These are phyloP conservation scores for Coniferiporia sulphurascens DNA, from an alignment of 1,284 basidiomycete species.

Conservation along the genomic window DNA sequence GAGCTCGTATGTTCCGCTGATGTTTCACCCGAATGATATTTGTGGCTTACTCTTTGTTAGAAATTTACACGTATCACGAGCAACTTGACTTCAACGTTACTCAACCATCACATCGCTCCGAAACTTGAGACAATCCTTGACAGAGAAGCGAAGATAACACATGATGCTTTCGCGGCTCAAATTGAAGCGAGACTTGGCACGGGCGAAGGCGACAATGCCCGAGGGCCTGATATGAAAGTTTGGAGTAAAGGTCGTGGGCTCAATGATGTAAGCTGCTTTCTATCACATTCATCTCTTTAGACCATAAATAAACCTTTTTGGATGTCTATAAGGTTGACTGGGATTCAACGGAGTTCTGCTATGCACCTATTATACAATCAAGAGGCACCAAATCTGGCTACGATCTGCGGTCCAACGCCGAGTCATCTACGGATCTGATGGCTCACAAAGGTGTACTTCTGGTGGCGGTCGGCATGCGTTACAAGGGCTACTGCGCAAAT, in stretches of 20 bases:
- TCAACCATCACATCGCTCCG: constrained; percentile 81
- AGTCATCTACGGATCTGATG: constrained; percentile 80
- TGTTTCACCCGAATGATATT: constrained; percentile 13
- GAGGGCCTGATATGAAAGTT: constrained; percentile 84
- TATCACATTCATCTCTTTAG: constrained; percentile 6
- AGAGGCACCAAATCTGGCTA: constrained; percentile 78
- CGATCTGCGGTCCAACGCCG: constrained; percentile 83
- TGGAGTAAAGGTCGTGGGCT: constrained; percentile 78
- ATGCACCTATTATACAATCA: constrained; percentile 94
- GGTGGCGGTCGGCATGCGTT: constrained; percentile 85
- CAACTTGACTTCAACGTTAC: constrained; percentile 79
- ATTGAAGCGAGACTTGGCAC: constrained; percentile 86
- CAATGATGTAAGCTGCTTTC: constrained; percentile 52
- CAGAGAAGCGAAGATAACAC: constrained; percentile 84
- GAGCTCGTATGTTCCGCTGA: constrained; percentile 63
- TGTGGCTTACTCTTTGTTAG: constrained; percentile 35
- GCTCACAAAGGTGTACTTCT: constrained; percentile 90
- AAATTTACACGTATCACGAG: constrained; percentile 75
- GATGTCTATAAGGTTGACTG: constrained; percentile 70
- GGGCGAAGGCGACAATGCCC: constrained; percentile 69
- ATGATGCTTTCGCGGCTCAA: constrained; percentile 79
- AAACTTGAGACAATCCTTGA: constrained; percentile 92
- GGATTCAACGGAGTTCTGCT: constrained; percentile 86
- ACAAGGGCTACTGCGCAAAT: constrained; percentile 91
- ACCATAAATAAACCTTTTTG: constrained; percentile 11